These are phyloP conservation scores for Canavalia ensiformis DNA, from an alignment of 306 rosid species.

Conservation along the genomic window DNA sequence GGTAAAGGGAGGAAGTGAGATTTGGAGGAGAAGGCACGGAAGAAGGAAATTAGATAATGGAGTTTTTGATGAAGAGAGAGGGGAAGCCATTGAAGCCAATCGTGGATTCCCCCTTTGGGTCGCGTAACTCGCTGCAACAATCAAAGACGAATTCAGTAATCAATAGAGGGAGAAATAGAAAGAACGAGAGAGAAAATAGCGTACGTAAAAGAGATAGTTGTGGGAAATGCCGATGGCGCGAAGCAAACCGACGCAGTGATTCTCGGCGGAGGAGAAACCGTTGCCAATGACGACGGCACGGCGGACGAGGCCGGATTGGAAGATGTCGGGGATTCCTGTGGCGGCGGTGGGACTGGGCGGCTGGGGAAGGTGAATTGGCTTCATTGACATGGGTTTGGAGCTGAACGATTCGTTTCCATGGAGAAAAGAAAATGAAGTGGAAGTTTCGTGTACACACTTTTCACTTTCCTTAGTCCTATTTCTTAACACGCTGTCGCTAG, in stretches of 20 bases:
- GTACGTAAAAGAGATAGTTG: slow-evolving; percentile 65
- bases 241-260: slow-evolving; percentile 77
- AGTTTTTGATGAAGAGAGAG: slow-evolving; percentile 79
- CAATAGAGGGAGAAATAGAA: background rate
- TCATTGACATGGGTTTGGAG: slow-evolving; percentile 25
- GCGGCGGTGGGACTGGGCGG: slow-evolving; percentile 67
- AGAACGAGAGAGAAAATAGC: no score
- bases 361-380: slow-evolving; percentile 74
- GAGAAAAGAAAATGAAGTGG: no score
- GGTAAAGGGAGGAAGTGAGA: slow-evolving; percentile 57
- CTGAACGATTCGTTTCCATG: slow-evolving; percentile 18
- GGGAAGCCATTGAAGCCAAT: slow-evolving; percentile 96
- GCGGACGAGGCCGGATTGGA: slow-evolving; percentile 72
- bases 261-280: slow-evolving; percentile 68
- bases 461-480: no score
- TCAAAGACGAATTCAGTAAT: background rate
- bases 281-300: slow-evolving; percentile 79
- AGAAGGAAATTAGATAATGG: slow-evolving; percentile 59
- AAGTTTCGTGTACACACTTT: no score
- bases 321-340: slow-evolving; percentile 62
- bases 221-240: slow-evolving; percentile 82
- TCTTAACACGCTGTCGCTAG: no score
- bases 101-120: slow-evolving; percentile 83
- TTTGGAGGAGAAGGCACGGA: slow-evolving; percentile 32
- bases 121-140: slow-evolving; percentile 82